These are phyloP conservation scores for Teratosphaeria destructans DNA, from an alignment of 2,329 filamentous ascomycete genomes.

Conservation along the genomic window DNA sequence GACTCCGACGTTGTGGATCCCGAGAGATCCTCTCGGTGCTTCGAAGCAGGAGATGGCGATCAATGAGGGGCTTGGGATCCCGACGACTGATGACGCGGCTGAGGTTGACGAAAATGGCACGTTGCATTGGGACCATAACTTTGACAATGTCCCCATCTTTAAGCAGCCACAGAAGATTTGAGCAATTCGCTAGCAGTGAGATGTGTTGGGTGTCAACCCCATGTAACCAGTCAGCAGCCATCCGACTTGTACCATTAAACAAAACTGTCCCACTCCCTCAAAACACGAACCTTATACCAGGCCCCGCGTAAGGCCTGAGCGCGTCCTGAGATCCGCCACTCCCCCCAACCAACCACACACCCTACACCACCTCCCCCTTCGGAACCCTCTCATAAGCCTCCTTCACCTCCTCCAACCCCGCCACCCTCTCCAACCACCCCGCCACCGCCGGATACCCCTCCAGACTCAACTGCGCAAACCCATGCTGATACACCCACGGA, in stretches of 20 bases:
- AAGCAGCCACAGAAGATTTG: constrained; percentile 22
- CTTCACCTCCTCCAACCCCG: constrained; percentile 29
- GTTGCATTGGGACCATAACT: constrained; percentile 33
- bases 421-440: constrained; percentile 30
- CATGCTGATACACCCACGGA: constrained; percentile 31
- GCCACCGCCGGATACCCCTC: constrained; percentile 31
- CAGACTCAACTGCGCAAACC: constrained; percentile 30
- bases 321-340: no score
- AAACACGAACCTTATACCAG: not conserved
- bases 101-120: constrained; percentile 35
- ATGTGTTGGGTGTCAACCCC: not conserved
- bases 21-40: constrained; percentile 34
- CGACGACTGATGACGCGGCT: constrained; percentile 37
- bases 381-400: constrained; percentile 30
- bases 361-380: constrained; percentile 13
- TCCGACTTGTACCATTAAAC: not conserved
- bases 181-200: not conserved
- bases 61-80: constrained; percentile 29
- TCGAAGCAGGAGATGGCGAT: constrained; percentile 32
- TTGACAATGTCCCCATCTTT: constrained; percentile 34
- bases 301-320: no score
- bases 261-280: not conserved
- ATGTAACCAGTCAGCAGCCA: not conserved
- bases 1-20: constrained; percentile 37
- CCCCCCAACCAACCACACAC: not conserved